A percentile compares a stretch with the other conserved stretches of the same genome.
Conservation (phyloP, 495 filamentous ascomycete genomes). For the Aspergillus funiculosus region DNA sequence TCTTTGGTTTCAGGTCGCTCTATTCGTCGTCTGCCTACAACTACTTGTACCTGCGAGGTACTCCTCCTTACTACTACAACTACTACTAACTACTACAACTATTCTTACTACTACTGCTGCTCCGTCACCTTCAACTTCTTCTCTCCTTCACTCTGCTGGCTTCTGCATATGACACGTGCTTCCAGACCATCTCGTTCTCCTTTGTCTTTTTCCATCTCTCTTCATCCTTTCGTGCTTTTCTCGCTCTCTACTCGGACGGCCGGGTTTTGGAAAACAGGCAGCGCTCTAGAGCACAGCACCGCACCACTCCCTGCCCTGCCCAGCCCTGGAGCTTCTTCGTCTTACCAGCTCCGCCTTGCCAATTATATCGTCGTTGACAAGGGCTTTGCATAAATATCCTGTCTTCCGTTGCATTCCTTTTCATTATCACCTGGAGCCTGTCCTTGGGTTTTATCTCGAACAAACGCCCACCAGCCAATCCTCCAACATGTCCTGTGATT, state of each 20-base stretch:
- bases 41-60: too few species aligned
- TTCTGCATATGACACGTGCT: slow-evolving; percentile 15
- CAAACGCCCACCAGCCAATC: slow-evolving; percentile 5
- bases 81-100: too few species aligned
- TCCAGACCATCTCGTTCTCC: slow-evolving; percentile 4
- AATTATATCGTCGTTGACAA: slow-evolving; percentile 2
- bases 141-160: slow-evolving; percentile 13
- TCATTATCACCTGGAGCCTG: slow-evolving; percentile 7
- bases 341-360: slow-evolving; percentile 6
- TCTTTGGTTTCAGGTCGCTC: too few species aligned
- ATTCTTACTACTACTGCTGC: not conserved
- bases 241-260: slow-evolving; percentile 1
- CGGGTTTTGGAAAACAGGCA: not conserved
- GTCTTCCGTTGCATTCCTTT: slow-evolving; percentile 12
- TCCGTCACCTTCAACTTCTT: slow-evolving; percentile 9
- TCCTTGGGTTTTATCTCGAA: slow-evolving; percentile 2
- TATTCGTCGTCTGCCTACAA: too few species aligned
- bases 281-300: slow-evolving; percentile 1
- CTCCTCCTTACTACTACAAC: too few species aligned
- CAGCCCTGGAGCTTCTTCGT: slow-evolving; percentile 1
- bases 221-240: not conserved
- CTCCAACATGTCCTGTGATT: slow-evolving; percentile 29
- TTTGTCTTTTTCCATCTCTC: not conserved
- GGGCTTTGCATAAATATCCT: slow-evolving; percentile 24
- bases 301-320: too few species aligned